These are phyloP conservation scores for Pyricularia sp. DNA, from an alignment of 2,329 filamentous ascomycete genomes.

Conservation along the genomic window DNA sequence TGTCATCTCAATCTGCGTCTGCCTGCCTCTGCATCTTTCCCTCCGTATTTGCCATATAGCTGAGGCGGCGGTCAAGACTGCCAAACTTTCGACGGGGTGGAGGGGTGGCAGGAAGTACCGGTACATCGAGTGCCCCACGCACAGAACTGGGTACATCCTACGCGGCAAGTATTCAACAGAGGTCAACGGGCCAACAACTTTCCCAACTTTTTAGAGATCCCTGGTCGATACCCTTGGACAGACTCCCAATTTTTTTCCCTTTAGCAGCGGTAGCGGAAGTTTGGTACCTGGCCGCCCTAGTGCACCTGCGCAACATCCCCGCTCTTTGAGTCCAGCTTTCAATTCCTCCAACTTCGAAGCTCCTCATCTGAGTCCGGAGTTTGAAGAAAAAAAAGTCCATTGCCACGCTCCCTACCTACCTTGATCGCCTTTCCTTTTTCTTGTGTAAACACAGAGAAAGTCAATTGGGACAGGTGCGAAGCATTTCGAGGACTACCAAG, in stretches of 20 bases:
- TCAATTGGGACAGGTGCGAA: neutral
- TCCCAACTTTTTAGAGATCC: constrained; percentile 17
- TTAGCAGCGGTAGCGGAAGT: neutral
- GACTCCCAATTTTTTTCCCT: constrained; percentile 1
- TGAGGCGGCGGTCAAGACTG: neutral
- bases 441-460: neutral
- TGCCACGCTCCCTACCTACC: neutral
- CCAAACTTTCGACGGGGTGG: neutral
- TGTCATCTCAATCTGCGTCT: neutral
- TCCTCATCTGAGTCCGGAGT: neutral
- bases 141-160: constrained; percentile 8
- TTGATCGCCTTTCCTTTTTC: neutral
- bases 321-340: constrained; percentile 1
- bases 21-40: too few species aligned
- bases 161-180: constrained; percentile 15
- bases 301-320: constrained; percentile 5
- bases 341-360: constrained; percentile 1
- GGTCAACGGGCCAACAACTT: constrained; percentile 18
- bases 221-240: constrained; percentile 3
- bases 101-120: constrained; percentile 7
- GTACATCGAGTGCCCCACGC: constrained; percentile 6
- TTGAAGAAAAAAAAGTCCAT: neutral
- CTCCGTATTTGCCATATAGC: neutral
- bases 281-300: constrained; percentile 3
- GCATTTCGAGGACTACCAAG: neutral